Percentiles rank a stretch among this genome's conserved stretches.
Conservation (phyloP, 2,329 filamentous ascomycete genomes). For the Penicillium sp. region DNA sequence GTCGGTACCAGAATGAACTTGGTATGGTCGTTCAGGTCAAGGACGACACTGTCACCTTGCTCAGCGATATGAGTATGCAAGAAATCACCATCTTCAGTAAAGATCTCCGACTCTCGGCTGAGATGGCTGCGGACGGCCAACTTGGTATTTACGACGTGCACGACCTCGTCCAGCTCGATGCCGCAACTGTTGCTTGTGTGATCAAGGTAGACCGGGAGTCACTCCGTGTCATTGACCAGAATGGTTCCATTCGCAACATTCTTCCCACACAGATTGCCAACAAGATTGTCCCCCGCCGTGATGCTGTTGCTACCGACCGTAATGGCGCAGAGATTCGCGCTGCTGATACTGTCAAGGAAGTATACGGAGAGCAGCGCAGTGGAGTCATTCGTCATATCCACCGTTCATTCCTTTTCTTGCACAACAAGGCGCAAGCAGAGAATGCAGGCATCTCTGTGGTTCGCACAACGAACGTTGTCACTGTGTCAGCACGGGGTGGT, state of each 20-base stretch:
- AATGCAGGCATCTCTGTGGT: constrained; percentile 90
- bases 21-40: constrained; percentile 95
- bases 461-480: constrained; percentile 80
- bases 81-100: constrained; percentile 99
- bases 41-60: constrained; percentile 86
- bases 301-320: constrained; percentile 87
- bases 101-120: constrained; percentile 88
- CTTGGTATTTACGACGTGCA: constrained; percentile 90
- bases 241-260: constrained; percentile 76
- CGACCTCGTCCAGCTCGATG: constrained; percentile 91
- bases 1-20: constrained; percentile 90
- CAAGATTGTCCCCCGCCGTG: constrained; percentile 77
- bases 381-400: constrained; percentile 94
- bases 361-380: constrained; percentile 77
- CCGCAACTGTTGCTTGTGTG: constrained; percentile 87
- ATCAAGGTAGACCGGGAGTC: constrained; percentile 95
- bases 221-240: constrained; percentile 85
- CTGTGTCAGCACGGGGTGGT: constrained; percentile 91
- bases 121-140: constrained; percentile 79
- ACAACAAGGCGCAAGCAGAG: constrained; percentile 79
- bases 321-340: constrained; percentile 89
- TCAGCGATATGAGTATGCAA: constrained; percentile 88
- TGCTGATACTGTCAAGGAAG: constrained; percentile 91
- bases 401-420: constrained; percentile 86
- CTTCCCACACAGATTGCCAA: constrained; percentile 91